phyloP scores from a whole-genome alignment of 495 filamentous ascomycete genomes.

The Geoglossum glabrum region DNA sequence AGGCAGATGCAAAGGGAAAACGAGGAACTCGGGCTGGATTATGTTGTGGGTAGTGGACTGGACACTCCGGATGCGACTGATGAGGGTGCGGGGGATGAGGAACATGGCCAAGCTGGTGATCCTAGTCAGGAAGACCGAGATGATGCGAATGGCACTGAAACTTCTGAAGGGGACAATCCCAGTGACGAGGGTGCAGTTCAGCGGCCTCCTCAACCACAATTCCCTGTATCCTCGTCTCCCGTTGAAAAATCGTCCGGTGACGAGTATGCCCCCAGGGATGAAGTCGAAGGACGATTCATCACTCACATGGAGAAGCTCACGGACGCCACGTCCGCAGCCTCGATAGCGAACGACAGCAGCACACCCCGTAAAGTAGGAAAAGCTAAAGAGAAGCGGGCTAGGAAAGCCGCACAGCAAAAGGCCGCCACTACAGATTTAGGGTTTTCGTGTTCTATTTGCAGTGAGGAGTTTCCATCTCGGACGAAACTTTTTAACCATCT shows the following conservation, averaged over 20 bases:
- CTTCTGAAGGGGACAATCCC: not conserved
- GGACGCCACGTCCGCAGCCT: not conserved
- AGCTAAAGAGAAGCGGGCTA: constrained; percentile 73
- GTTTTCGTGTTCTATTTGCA: constrained; percentile 40
- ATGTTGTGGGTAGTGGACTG: not conserved
- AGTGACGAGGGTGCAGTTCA: not conserved
- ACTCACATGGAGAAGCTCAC: not conserved
- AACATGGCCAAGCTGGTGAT: constrained; percentile 6
- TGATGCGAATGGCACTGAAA: not conserved
- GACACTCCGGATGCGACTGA: not conserved
- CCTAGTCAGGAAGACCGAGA: not conserved
- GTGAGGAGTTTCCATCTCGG: constrained; percentile 39
- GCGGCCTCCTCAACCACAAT: not conserved
- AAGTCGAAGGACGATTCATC: constrained; percentile 19
- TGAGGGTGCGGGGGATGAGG: constrained; percentile 7
- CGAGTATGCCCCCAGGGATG: constrained; percentile 28
- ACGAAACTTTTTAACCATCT: constrained; percentile 59
- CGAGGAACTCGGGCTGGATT: constrained; percentile 29
- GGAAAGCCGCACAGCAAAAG: constrained; percentile 40
- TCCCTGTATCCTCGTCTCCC: not conserved
- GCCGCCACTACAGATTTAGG: constrained; percentile 8
- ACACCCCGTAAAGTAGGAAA: constrained; percentile 44
- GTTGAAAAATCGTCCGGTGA: constrained; percentile 12
- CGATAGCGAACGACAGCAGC: constrained; percentile 6
- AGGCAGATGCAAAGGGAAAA: constrained; percentile 71